phyloP scores from a whole-genome alignment of 257 asterid genomes.

The Lycium barbarum region DNA sequence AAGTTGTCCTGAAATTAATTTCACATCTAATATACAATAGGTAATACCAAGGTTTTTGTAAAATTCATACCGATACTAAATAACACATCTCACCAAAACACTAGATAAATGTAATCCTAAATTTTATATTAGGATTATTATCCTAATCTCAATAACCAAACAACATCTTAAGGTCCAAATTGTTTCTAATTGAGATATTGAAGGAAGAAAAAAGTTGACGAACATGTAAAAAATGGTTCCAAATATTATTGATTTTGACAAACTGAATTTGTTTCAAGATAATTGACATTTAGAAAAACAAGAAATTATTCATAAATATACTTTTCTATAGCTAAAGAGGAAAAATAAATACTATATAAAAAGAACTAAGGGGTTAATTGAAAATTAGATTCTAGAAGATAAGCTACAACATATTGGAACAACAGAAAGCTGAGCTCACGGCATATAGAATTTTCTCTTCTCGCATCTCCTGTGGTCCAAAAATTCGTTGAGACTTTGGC shows the following conservation, averaged over 20 bases:
- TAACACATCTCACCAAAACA: neutral
- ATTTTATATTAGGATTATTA: too few species aligned
- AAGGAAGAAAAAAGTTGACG: neutral
- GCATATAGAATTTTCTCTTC: neutral
- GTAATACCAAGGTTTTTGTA: neutral
- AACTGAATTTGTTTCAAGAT: too few species aligned
- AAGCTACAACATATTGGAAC: neutral
- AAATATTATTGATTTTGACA: too few species aligned
- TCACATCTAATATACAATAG: too few species aligned
- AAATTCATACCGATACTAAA: neutral
- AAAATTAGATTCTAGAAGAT: neutral
- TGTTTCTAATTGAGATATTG: neutral
- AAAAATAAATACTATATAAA: neutral
- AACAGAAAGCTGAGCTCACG: neutral
- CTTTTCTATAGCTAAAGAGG: neutral
- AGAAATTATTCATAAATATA: neutral
- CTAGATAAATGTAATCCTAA: too few species aligned
- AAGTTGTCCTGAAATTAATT: neutral
- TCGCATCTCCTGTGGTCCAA: conserved; percentile 1
- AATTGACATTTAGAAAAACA: too few species aligned
- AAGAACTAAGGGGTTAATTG: neutral
- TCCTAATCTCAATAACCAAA: too few species aligned
- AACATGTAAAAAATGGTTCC: too few species aligned
- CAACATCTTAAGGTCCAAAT: neutral
- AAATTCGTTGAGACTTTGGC: neutral